Conservation (phyloP, 1,284 basidiomycete genomes). For the Golubevia sp. region DNA sequence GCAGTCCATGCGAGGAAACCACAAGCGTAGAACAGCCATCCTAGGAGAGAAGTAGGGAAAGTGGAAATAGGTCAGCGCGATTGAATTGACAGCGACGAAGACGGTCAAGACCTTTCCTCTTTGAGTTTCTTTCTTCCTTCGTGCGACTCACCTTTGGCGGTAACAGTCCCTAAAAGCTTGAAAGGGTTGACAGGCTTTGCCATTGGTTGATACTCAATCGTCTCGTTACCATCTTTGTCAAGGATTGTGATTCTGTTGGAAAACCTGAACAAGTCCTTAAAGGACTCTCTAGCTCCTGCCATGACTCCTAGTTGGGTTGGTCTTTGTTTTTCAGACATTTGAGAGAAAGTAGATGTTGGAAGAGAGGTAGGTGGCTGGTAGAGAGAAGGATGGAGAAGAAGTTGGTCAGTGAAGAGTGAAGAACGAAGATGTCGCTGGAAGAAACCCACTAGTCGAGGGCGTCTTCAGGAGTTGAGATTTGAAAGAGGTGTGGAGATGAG, state of each 20-base stretch:
- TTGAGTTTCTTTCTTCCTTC: neutral
- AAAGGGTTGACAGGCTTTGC: constrained; percentile 22
- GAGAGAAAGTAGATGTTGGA: too few relatives aligned
- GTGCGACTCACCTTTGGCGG: neutral
- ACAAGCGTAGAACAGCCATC: constrained; percentile 30
- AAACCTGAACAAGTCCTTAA: constrained; percentile 32
- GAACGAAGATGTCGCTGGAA: too few relatives aligned
- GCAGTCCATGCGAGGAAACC: constrained; percentile 30
- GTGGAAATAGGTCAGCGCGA: too few relatives aligned
- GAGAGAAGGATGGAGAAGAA: too few relatives aligned
- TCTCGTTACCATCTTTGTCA: constrained; percentile 26
- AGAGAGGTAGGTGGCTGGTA: too few relatives aligned
- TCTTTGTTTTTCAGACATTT: neutral
- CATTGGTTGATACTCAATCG: constrained; percentile 19
- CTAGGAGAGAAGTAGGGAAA: constrained; percentile 1
- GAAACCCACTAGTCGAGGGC: too few relatives aligned
- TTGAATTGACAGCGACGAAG: neutral
- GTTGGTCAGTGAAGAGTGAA: too few relatives aligned
- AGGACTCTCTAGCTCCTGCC: constrained; percentile 20
- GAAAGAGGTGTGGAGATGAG: too few relatives aligned
- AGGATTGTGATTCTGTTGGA: constrained; percentile 18
- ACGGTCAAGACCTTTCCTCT: neutral
- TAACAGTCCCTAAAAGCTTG: constrained; percentile 8
- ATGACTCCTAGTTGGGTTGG: constrained; percentile 13
- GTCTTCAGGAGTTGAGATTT: too few relatives aligned